Base-by-base conservation (phyloP, 768 basidiomycete species). In the Pisolithus microcarpus region DNA sequence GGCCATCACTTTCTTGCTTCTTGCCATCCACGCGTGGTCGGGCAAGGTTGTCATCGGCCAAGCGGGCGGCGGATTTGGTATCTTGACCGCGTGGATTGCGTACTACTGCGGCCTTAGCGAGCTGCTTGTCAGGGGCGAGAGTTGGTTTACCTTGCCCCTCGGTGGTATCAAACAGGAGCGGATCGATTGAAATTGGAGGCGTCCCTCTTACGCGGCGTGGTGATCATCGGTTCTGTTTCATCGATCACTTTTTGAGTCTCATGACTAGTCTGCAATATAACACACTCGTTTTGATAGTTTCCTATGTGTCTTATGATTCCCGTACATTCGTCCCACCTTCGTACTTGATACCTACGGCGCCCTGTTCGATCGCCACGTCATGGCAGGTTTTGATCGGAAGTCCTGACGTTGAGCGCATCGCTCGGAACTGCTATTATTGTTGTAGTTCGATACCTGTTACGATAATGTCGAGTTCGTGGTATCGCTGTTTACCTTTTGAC, bases 1-100 rank as follows among this genome's bases (percentile, higher is more conserved):
- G 19, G 70, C 67, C 26, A 51, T 77, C 46, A 82, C 82, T 6
- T 84, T 78, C 69, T 38, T 74, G 38, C 51, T 80, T 15, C 70
- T 80, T 38, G 70, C 69, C 5, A 55, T 66, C 10, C 73, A 75
- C 56, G 58, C 65, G 58, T 75, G 70, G 63, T 58, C 63, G 6
- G 60, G 54, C 26, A 57, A 55, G 0, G 54, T 30, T 3, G 26
- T 34, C 0, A 4, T 70, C 8, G 48, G 18, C 48, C 75, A 69
- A 64, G 72, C 72, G 1, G 76, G 74, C 26, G 76, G 76, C n/a
- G 68, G n/a, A 0, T 46, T 73, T 4, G 76, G 76, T 31, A 66
- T 79, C 28, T 7, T 74, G 9, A 76, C 77, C 10, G 77, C 76
- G 2, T 56, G 66, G 52, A 58, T 78, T 48, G 76, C 76, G 10